These are phyloP conservation scores for Paramecium sexaurelia DNA, from an alignment of 73 alveolate genomes.

Conservation along the genomic window DNA sequence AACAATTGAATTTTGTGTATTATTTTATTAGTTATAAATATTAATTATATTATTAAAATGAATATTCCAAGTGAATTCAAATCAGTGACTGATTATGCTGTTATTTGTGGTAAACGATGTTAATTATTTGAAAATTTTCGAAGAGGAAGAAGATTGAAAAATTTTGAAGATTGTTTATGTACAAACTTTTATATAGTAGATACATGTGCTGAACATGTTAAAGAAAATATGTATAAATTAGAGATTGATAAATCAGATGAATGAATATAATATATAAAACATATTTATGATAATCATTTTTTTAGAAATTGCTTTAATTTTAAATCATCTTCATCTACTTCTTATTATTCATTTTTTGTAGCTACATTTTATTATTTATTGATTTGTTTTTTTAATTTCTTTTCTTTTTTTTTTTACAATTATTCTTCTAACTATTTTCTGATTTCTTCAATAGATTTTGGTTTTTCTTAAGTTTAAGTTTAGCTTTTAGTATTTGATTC, in stretches of 20 bases:
- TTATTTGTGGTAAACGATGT: neutral
- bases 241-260: neutral
- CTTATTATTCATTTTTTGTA: neutral
- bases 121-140: neutral
- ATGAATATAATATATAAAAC: neutral
- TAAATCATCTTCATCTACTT: neutral
- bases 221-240: neutral
- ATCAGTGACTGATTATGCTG: neutral
- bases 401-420: neutral
- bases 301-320: neutral
- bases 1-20: neutral
- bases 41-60: neutral
- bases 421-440: neutral
- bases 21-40: neutral
- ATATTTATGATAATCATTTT: neutral
- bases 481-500: neutral
- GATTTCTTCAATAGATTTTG: neutral
- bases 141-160: neutral
- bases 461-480: neutral
- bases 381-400: neutral
- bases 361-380: neutral
- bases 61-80: slow-evolving; percentile 22
- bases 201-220: neutral
- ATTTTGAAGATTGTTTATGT: slow-evolving; percentile 34
- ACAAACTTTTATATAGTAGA: neutral